Conservation (phyloP, 768 basidiomycete species). For the Termitomyces sp. region DNA sequence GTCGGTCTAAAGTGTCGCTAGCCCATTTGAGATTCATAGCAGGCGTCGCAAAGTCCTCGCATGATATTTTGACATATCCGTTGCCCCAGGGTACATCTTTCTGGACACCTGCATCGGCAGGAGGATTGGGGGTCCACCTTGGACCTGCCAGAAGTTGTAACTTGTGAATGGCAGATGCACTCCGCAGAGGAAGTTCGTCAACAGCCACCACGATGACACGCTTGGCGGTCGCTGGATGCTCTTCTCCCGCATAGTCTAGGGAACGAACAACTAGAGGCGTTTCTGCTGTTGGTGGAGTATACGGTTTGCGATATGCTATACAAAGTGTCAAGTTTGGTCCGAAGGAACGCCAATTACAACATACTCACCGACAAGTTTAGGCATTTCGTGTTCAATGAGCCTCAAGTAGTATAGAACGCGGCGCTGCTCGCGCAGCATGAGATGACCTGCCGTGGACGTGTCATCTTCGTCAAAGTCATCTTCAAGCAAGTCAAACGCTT, state of each 20-base stretch:
- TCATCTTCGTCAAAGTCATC: constrained; percentile 55
- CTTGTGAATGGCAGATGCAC: constrained; percentile 71
- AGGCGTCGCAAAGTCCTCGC: constrained; percentile 80
- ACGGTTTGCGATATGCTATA: constrained; percentile 79
- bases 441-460: constrained; percentile 66
- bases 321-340: constrained; percentile 6
- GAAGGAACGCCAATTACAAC: neutral
- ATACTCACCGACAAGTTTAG: constrained; percentile 65
- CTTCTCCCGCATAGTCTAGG: constrained; percentile 73
- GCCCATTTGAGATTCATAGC: constrained; percentile 95
- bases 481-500: constrained; percentile 41
- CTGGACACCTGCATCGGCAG: constrained; percentile 63
- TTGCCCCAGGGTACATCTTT: constrained; percentile 48
- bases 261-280: constrained; percentile 71
- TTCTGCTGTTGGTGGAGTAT: constrained; percentile 57
- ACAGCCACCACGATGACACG: constrained; percentile 75
- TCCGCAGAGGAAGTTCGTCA: constrained; percentile 62
- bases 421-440: constrained; percentile 71
- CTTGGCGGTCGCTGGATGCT: constrained; percentile 69
- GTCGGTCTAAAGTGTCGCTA: constrained; percentile 75
- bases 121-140: constrained; percentile 78
- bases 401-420: constrained; percentile 75
- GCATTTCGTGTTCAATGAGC: constrained; percentile 87
- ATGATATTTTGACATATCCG: constrained; percentile 88
- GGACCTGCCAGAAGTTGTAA: constrained; percentile 87